Conservation (phyloP, 1,139 yeast species). For the Pichia sp. region DNA sequence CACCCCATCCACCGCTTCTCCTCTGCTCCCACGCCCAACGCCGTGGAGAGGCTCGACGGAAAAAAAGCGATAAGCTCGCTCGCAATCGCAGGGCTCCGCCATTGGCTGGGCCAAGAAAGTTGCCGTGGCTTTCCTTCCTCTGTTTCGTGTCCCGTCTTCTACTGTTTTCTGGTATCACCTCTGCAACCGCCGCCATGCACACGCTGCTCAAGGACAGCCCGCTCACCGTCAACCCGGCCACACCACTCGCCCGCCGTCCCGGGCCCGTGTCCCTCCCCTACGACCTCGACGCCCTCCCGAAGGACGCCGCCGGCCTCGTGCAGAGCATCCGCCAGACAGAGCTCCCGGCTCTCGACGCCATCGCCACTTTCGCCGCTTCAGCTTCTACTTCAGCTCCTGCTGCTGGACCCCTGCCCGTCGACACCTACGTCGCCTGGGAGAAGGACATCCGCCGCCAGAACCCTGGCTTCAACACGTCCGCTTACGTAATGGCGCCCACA, state of each 20-base stretch:
- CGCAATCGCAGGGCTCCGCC: not conserved
- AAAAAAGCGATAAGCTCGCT: not conserved
- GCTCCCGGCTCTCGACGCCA: not conserved
- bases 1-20: not conserved
- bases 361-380: not conserved
- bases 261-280: slow-evolving; percentile 27
- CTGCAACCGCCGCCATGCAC: not conserved
- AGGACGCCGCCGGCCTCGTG: not conserved
- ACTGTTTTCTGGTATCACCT: no score
- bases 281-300: slow-evolving; percentile 24
- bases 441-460: slow-evolving; percentile 12
- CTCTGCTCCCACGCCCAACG: not conserved
- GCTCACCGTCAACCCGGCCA: slow-evolving; percentile 25
- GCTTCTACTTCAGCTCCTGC: not conserved
- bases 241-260: slow-evolving; percentile 18
- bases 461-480: slow-evolving; percentile 8
- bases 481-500: slow-evolving; percentile 27
- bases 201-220: slow-evolving; percentile 14
- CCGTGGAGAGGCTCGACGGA: not conserved
- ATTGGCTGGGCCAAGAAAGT: not conserved
- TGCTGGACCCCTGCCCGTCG: not conserved
- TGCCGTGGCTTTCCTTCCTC: no score
- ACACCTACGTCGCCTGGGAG: slow-evolving; percentile 20
- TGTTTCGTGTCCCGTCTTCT: no score
- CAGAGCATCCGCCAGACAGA: not conserved